Evolutionary conservation across 805 yeast genomes (phyloP).

Genomic region (Candida dajiaensis): DNA sequence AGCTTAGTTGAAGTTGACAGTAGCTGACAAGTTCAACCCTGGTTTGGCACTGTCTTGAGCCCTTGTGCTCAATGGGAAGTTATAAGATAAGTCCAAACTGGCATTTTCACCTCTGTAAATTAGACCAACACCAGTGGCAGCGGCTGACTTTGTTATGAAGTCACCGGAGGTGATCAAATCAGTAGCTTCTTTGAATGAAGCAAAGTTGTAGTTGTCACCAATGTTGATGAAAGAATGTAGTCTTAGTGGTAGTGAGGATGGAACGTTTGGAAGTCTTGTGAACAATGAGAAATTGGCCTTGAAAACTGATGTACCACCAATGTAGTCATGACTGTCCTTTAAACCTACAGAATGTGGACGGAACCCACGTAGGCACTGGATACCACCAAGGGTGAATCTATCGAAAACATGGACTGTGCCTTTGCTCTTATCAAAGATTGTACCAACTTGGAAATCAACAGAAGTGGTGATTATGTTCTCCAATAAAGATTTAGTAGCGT

Average conservation of each 20-base stretch:
- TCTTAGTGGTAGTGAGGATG: slow-evolving; percentile 41
- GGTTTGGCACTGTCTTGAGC: slow-evolving; percentile 41
- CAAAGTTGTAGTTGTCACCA: slow-evolving; percentile 41
- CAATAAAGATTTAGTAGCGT: slow-evolving; percentile 34
- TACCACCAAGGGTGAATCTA: slow-evolving; percentile 69
- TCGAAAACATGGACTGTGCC: slow-evolving; percentile 55
- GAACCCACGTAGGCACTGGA: slow-evolving; percentile 57
- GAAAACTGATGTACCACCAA: slow-evolving; percentile 53
- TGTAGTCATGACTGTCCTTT: slow-evolving; percentile 36
- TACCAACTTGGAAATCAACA: slow-evolving; percentile 44
- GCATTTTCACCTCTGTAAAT: slow-evolving; percentile 49
- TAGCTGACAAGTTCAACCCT: slow-evolving; percentile 51
- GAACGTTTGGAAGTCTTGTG: slow-evolving; percentile 46
- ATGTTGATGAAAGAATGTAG: slow-evolving; percentile 55
- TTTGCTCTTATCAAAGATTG: slow-evolving; percentile 31
- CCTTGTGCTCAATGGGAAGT: slow-evolving; percentile 45
- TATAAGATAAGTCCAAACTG: slow-evolving; percentile 47
- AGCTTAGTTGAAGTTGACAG: slow-evolving; percentile 31
- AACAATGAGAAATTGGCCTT: slow-evolving; percentile 46
- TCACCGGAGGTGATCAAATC: slow-evolving; percentile 17
- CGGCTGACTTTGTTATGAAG: slow-evolving; percentile 30
- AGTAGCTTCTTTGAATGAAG: slow-evolving; percentile 13
- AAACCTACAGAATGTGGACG: slow-evolving; percentile 53
- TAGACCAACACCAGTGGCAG: slow-evolving; percentile 46
- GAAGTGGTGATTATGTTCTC: slow-evolving; percentile 42